Percentiles rank a stretch among this genome's conserved stretches.
Evolutionary conservation across 441 rosid species (phyloP).

Genomic region (Viola pubescens): DNA sequence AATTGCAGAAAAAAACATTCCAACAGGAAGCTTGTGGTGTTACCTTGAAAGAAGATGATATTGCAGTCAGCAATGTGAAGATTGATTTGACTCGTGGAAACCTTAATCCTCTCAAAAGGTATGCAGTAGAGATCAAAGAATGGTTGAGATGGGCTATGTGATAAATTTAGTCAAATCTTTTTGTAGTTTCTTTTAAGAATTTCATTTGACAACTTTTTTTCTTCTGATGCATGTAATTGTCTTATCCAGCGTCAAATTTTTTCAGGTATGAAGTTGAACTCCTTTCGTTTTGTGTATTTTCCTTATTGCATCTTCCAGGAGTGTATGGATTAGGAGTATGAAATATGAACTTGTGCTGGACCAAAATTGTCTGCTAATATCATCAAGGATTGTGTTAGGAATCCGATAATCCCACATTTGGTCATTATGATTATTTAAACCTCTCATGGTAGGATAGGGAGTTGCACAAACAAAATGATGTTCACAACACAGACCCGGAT

Average conservation of each 20-base stretch:
- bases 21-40: conserved; percentile 32
- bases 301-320: not conserved
- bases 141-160: not conserved
- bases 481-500: not conserved
- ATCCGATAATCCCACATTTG: not conserved
- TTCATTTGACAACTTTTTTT: conserved; percentile 7
- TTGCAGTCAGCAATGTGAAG: conserved; percentile 40
- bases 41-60: conserved; percentile 52
- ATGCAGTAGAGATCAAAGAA: conserved; percentile 5
- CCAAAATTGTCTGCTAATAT: not conserved
- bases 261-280: conserved; percentile 38
- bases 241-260: conserved; percentile 46
- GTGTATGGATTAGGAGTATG: not conserved
- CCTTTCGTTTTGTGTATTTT: not conserved
- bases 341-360: not conserved
- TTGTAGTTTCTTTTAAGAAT: conserved; percentile 4
- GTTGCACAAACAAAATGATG: not conserved
- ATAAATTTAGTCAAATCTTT: conserved; percentile 7
- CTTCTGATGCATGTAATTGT: conserved; percentile 23
- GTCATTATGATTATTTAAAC: not conserved
- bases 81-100: conserved; percentile 62
- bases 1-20: conserved; percentile 12
- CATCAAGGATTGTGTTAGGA: not conserved
- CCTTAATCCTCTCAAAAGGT: conserved; percentile 54
- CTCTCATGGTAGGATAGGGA: not conserved